phyloP scores from a whole-genome alignment of 148 eudicot genomes.

The Agrostemma githago region DNA sequence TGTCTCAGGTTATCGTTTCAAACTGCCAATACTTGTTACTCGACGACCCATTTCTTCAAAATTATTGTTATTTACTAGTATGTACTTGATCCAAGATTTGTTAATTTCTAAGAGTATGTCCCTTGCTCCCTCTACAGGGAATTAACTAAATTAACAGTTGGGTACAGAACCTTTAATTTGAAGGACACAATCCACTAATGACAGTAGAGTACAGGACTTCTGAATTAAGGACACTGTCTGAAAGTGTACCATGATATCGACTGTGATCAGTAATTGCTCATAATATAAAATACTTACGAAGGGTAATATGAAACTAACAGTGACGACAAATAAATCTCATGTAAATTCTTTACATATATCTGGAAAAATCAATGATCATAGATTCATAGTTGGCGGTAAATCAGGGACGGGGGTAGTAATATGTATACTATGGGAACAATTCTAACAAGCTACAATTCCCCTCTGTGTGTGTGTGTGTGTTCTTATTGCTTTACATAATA shows the following conservation, averaged over 20 bases:
- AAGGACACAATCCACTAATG: not conserved
- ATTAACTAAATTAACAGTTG: not conserved
- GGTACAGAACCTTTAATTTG: not conserved
- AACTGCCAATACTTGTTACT: not conserved
- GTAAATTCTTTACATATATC: too few species aligned
- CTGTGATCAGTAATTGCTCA: not conserved
- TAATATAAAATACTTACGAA: too few species aligned
- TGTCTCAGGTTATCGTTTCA: not conserved
- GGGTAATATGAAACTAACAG: not conserved
- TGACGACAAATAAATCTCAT: not conserved
- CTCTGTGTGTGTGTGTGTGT: not conserved
- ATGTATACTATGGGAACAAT: slow-evolving; percentile 7
- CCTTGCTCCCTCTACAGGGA: slow-evolving; percentile 2
- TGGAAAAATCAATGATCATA: not conserved
- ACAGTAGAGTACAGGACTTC: not conserved
- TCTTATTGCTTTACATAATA: slow-evolving; percentile 22
- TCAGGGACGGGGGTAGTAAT: not conserved
- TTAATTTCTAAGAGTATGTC: not conserved
- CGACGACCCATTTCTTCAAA: not conserved
- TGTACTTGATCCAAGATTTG: slow-evolving; percentile 3
- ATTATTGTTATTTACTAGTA: not conserved
- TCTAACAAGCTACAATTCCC: slow-evolving; percentile 2
- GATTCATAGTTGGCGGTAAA: not conserved
- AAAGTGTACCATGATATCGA: not conserved
- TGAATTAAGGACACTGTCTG: slow-evolving; percentile 3